phyloP scores from a whole-genome alignment of 768 basidiomycete genomes.

The Hericium erinaceus region DNA sequence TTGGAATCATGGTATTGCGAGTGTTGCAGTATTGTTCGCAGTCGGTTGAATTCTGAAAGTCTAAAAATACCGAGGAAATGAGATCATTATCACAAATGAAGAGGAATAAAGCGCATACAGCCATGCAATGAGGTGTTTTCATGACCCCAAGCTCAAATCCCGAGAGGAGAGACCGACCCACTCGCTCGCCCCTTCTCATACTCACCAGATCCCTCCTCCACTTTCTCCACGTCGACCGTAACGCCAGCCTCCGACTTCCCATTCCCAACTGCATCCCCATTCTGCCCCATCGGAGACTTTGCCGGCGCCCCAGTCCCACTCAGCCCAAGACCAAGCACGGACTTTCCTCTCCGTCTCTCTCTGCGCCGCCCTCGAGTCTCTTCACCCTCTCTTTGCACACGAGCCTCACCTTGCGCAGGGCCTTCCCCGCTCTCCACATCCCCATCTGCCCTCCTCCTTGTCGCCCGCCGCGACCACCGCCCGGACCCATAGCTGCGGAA shows the following conservation, averaged over 20 bases:
- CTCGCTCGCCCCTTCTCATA: not conserved
- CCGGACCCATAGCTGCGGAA: slow-evolving; percentile 46
- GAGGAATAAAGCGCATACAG: no score
- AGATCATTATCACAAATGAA: no score
- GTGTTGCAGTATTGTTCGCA: no score
- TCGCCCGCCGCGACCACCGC: not conserved
- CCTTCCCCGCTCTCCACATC: not conserved
- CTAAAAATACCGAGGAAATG: no score
- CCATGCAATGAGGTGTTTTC: no score
- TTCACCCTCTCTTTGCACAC: not conserved
- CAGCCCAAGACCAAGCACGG: not conserved
- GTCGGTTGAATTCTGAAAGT: no score
- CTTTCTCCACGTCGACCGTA: not conserved
- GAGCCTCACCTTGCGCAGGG: not conserved
- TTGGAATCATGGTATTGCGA: no score
- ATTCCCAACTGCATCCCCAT: not conserved
- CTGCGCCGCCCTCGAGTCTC: not conserved
- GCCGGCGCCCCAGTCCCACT: not conserved
- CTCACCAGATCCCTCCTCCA: not conserved
- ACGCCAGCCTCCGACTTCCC: not conserved
- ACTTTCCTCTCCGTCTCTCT: not conserved
- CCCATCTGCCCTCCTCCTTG: not conserved
- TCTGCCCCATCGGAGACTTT: not conserved
- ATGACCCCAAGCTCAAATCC: not conserved
- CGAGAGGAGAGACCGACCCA: not conserved